A percentile compares a stretch with the other conserved stretches of the same genome.
phyloP scores from a whole-genome alignment of 2,329 filamentous ascomycete species.

The Sclerotiophoma versabilis region DNA sequence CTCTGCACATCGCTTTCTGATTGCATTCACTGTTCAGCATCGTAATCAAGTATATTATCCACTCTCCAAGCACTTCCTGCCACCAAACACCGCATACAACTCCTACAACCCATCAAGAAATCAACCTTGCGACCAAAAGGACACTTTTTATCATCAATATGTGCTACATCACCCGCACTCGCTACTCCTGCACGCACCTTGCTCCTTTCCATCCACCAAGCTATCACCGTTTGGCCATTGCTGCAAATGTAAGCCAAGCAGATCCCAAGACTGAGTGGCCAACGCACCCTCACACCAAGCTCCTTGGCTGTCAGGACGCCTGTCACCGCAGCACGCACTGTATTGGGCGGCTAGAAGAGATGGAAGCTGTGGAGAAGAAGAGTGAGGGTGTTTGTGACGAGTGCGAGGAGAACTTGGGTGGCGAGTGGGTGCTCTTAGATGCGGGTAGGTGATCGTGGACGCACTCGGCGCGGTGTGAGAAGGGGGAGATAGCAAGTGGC shows the following conservation, averaged over 20 bases:
- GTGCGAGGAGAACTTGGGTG: conserved; percentile 9
- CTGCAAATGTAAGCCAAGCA: no score
- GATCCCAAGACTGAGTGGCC: no score
- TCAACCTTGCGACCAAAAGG: not conserved
- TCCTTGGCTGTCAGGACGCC: conserved; percentile 12
- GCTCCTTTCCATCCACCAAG: conserved; percentile 11
- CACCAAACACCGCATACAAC: not conserved
- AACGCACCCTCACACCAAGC: conserved; percentile 8
- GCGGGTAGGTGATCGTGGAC: no score
- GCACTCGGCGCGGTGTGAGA: no score
- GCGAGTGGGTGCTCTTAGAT: not conserved
- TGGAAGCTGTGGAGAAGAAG: conserved; percentile 2
- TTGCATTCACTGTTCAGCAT: no score
- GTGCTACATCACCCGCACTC: conserved; percentile 13
- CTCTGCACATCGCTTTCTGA: no score
- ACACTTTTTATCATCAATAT: not conserved
- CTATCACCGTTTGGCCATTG: no score
- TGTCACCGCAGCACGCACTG: conserved; percentile 10
- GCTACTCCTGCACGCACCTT: conserved; percentile 16
- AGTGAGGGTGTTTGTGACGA: conserved; percentile 2
- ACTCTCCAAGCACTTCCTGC: no score
- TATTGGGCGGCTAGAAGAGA: conserved; percentile 1
- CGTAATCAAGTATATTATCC: no score
- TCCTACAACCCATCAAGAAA: not conserved
- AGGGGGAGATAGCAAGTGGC: no score